phyloP scores from a whole-genome alignment of 2,329 filamentous ascomycete species.

The Hypoxylon sp. region DNA sequence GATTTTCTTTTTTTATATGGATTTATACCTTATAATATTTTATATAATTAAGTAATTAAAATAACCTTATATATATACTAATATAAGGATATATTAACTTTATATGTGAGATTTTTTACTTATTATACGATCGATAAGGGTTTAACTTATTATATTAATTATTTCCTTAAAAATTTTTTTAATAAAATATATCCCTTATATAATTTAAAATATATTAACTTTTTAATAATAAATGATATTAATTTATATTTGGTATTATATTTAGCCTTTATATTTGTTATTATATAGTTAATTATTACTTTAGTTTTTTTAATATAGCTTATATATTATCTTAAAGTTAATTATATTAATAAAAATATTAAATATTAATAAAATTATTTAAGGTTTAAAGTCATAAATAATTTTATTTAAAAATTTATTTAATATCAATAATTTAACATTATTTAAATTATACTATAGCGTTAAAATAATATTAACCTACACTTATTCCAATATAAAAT shows the following conservation, averaged over 20 bases:
- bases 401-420: not conserved
- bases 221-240: not conserved
- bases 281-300: not conserved
- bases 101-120: not conserved
- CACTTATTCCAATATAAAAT: not conserved
- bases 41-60: not conserved
- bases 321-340: not conserved
- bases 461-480: not conserved
- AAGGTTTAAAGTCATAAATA: not conserved
- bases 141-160: not conserved
- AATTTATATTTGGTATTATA: conserved; percentile 1
- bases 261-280: not conserved
- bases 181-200: not conserved
- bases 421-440: not conserved
- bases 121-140: not conserved
- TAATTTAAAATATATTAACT: conserved; percentile 3
- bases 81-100: not conserved
- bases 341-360: not conserved
- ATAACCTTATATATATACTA: not conserved
- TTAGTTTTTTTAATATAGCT: not conserved
- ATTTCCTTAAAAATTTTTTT: not conserved
- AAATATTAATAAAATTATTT: not conserved
- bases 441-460: conserved; percentile 2
- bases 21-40: not conserved
- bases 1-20: not conserved